Percentiles rank a stretch among this genome's conserved stretches.
phyloP scores from a whole-genome alignment of 2,329 filamentous ascomycete genomes.

The Fusarium chuoi region DNA sequence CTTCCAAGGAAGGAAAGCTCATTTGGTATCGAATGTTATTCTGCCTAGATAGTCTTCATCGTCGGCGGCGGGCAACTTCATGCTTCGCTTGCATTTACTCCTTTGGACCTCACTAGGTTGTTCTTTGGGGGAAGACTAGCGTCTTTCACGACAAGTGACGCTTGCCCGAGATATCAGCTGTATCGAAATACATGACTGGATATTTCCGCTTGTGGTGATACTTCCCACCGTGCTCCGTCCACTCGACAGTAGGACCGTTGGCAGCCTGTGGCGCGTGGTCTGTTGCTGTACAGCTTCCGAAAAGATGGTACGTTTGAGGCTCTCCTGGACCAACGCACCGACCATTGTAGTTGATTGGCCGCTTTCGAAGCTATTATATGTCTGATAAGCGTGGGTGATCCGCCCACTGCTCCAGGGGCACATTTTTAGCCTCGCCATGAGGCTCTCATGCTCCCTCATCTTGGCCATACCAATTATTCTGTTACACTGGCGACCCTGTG shows the following conservation, averaged over 20 bases:
- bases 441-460: background rate
- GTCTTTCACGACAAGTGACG: background rate
- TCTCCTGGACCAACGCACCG: background rate
- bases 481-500: background rate
- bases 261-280: background rate
- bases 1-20: no score
- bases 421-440: fast-evolving
- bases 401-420: background rate
- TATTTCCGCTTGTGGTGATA: background rate
- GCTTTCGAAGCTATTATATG: fast-evolving
- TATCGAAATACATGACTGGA: background rate
- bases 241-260: background rate
- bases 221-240: background rate
- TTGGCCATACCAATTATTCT: fast-evolving
- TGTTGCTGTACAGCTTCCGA: background rate
- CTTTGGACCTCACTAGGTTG: background rate
- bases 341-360: background rate
- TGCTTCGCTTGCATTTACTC: background rate
- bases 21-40: no score
- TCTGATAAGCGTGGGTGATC: background rate
- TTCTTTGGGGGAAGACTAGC: background rate
- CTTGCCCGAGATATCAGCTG: background rate
- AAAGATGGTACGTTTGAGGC: fast-evolving
- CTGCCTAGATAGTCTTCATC: background rate
- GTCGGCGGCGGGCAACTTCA: background rate